Conservation (phyloP, 2,329 filamentous ascomycete genomes). For the Alternaria infectoria region DNA sequence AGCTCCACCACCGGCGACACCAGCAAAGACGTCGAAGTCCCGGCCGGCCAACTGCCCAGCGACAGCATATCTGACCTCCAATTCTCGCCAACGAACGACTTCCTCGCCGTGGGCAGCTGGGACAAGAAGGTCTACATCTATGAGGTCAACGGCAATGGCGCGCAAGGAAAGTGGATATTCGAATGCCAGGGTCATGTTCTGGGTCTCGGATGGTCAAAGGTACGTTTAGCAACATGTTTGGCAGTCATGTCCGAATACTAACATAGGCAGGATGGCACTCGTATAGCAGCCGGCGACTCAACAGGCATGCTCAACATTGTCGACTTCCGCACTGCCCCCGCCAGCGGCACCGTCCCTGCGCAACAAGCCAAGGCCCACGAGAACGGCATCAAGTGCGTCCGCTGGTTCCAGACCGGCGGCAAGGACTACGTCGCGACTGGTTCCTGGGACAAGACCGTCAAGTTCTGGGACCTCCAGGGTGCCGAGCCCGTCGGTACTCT, state of each 20-base stretch:
- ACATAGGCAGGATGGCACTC: conserved; percentile 77
- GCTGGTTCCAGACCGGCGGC: conserved; percentile 66
- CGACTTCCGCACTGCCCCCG: conserved; percentile 67
- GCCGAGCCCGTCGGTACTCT: conserved; percentile 70
- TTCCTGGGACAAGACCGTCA: conserved; percentile 88
- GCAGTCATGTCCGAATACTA: conserved; percentile 4
- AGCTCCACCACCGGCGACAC: conserved; percentile 87
- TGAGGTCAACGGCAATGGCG: conserved; percentile 83
- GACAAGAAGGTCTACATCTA: conserved; percentile 98
- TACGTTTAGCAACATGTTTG: conserved; percentile 53
- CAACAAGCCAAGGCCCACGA: conserved; percentile 77
- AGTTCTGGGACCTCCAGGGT: conserved; percentile 81
- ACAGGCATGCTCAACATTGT: conserved; percentile 91
- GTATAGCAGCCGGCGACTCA: conserved; percentile 84
- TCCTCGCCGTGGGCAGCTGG: conserved; percentile 91
- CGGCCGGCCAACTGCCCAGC: conserved; percentile 70
- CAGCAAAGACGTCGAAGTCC: conserved; percentile 83
- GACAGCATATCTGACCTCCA: conserved; percentile 88
- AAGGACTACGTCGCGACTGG: conserved; percentile 88
- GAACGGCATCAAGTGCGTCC: conserved; percentile 77
- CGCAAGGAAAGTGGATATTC: conserved; percentile 83
- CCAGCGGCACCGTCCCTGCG: conserved; percentile 31
- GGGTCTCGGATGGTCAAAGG: conserved; percentile 85
- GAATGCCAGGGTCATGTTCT: conserved; percentile 83
- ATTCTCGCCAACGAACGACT: conserved; percentile 79